A percentile compares a stretch with the other conserved stretches of the same genome.
These are phyloP conservation scores for Parietaria judaica DNA, from an alignment of 306 rosid genomes.

Conservation along the genomic window DNA sequence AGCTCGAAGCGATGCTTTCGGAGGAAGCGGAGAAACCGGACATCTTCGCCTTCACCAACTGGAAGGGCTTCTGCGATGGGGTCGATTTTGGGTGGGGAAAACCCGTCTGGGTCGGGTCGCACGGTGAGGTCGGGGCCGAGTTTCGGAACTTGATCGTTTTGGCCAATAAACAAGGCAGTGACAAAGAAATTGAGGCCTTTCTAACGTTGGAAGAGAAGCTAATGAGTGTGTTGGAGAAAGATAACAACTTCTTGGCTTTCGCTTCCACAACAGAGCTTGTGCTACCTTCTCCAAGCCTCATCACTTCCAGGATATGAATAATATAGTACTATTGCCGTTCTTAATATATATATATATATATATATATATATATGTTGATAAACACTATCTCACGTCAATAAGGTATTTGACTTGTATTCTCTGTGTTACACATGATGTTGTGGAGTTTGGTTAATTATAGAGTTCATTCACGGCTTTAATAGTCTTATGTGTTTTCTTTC, in stretches of 20 bases:
- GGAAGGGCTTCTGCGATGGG: slow-evolving; percentile 26
- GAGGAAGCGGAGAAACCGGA: slow-evolving; percentile 15
- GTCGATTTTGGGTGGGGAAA: slow-evolving; percentile 48
- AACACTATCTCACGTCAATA: too few species aligned
- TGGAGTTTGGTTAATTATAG: too few species aligned
- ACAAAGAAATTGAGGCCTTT: neutral
- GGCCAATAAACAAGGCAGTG: slow-evolving; percentile 18
- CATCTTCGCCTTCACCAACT: slow-evolving; percentile 30
- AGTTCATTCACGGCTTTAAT: too few species aligned
- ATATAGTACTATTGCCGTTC: too few species aligned
- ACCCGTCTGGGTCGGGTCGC: slow-evolving; percentile 40
- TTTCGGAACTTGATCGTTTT: slow-evolving; percentile 27
- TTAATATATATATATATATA: too few species aligned
- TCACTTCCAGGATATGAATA: too few species aligned
- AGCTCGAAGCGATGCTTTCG: slow-evolving; percentile 14
- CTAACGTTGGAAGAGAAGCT: neutral
- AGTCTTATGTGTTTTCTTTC: too few species aligned
- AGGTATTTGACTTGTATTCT: too few species aligned
- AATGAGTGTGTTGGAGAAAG: neutral
- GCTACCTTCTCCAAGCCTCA: too few species aligned
- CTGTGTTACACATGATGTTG: too few species aligned
- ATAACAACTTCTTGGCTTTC: neutral
- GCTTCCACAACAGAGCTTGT: neutral
- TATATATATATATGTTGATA: too few species aligned
- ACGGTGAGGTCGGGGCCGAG: slow-evolving; percentile 32